These are phyloP conservation scores for Oehlia diaphana DNA, from an alignment of 192 early-diverging fungal species.

Conservation along the genomic window DNA sequence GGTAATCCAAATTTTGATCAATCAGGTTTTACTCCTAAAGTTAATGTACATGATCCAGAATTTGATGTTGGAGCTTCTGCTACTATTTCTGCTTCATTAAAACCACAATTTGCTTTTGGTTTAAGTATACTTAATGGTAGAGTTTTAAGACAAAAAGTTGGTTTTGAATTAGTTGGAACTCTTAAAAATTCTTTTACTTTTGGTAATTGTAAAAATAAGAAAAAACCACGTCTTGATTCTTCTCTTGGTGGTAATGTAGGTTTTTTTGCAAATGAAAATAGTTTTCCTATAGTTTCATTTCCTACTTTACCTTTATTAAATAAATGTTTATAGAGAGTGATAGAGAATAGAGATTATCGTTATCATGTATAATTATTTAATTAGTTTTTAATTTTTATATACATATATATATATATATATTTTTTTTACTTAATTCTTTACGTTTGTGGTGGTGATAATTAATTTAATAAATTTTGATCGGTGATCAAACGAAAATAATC, in stretches of 20 bases:
- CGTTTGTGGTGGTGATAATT: too few species aligned
- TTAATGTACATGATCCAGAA: not conserved
- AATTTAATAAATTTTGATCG: too few species aligned
- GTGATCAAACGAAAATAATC: too few species aligned
- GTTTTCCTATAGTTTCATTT: not conserved
- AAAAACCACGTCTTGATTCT: not conserved
- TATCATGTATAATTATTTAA: too few species aligned
- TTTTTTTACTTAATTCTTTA: too few species aligned
- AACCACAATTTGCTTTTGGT: conserved; percentile 17
- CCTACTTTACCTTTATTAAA: not conserved
- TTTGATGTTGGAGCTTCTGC: not conserved
- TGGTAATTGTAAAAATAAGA: not conserved
- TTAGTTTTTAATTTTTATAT: too few species aligned
- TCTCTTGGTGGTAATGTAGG: conserved; percentile 3
- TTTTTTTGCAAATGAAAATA: not conserved
- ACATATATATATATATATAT: too few species aligned
- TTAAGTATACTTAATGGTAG: not conserved
- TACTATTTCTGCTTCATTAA: not conserved
- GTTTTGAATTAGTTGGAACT: not conserved
- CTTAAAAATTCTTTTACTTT: not conserved
- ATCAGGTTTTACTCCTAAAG: not conserved
- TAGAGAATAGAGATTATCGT: too few species aligned
- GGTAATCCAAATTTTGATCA: not conserved
- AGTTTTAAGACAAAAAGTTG: not conserved
- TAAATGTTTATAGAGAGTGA: not conserved